Base-by-base conservation (phyloP, 2,329 filamentous ascomycete species). In the Septoria petroselini region DNA sequence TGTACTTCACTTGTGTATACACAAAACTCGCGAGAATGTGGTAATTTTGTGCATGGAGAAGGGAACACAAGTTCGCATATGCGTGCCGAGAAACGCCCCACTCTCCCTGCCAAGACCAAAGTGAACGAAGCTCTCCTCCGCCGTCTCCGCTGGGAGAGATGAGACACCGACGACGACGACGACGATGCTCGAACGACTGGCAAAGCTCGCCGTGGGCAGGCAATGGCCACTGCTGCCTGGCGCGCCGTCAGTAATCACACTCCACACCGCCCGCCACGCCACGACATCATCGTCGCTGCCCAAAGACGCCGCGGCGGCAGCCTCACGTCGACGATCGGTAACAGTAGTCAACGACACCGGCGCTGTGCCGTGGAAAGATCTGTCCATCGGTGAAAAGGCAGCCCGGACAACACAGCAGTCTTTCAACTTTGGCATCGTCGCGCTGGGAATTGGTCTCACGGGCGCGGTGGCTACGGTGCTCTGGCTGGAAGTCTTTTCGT, bases 281-380 rank as follows among this genome's bases (percentile, higher is more conserved):
- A 56, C 57, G 11, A 54, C 52, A 23, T 55, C 61, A 41, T 58
- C 62, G 34, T 60, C 58, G 6, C 48, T 54, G 43, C 53, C 67
- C 27, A 52, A 62, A 30, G 54, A 61, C 43, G 54, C 61, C 17
- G 59, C 76, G 9, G 54, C 61, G 17, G 59, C 76, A 8, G 64
- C 70, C 9, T 67, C 82, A 19, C 80, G 77, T 56, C 79, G 88
- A 46, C 83, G 80, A 63, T 77, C 83, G 31, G 83, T 96, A 19
- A 95, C 90, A 0, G 80, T 91, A 0, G 84, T 91, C 63, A 93
- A 89, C 61, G 91, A 96, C 61, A 86, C 89, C 63, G 91, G 91
- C 6, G 78, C 79, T 56, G 83, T 95, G 1, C 81, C 83, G 3
- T 97, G 91, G 91, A 78, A 75, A 2, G 77, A 93, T 47, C 78